Evolutionary conservation across 768 basidiomycete species (phyloP).

Genomic region (Sporobolomyces pararoseus): DNA sequence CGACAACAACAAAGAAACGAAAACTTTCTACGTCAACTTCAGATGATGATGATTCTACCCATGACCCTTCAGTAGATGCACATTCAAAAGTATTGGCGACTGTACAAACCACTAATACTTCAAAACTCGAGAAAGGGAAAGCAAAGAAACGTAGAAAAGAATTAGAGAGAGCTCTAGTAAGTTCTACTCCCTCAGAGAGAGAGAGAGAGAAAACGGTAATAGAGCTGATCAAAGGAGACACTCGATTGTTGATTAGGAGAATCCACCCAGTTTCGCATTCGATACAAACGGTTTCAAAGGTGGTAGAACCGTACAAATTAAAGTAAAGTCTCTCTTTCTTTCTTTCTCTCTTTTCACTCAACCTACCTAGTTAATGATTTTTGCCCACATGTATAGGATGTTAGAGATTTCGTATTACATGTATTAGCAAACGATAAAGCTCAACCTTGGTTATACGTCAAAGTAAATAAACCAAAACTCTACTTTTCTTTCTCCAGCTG

Average conservation of each 20-base stretch:
- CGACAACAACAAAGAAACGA: background rate
- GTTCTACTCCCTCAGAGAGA: no score
- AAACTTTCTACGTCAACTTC: background rate
- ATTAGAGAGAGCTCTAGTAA: constrained; percentile 63
- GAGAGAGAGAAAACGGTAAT: no score
- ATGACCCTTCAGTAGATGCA: constrained; percentile 2
- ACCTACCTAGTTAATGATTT: no score
- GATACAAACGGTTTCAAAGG: constrained; percentile 72
- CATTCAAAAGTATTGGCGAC: background rate
- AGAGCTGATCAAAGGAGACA: no score
- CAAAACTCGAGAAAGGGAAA: constrained; percentile 49
- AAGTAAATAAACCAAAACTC: constrained; percentile 65
- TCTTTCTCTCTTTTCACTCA: background rate
- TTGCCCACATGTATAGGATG: no score
- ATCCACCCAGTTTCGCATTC: constrained; percentile 75
- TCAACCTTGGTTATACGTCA: constrained; percentile 78
- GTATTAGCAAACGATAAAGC: constrained; percentile 76
- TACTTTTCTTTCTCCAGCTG: background rate
- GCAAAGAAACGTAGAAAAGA: constrained; percentile 78
- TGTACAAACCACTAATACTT: no score
- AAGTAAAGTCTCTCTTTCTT: constrained; percentile 56
- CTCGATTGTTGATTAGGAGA: no score
- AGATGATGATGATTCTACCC: background rate
- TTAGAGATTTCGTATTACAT: constrained; percentile 80
- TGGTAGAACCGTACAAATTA: constrained; percentile 71